Percentiles rank a stretch among this genome's conserved stretches.
Conservation (phyloP, 495 filamentous ascomycete genomes). For the Lasiosphaeria hispida region DNA sequence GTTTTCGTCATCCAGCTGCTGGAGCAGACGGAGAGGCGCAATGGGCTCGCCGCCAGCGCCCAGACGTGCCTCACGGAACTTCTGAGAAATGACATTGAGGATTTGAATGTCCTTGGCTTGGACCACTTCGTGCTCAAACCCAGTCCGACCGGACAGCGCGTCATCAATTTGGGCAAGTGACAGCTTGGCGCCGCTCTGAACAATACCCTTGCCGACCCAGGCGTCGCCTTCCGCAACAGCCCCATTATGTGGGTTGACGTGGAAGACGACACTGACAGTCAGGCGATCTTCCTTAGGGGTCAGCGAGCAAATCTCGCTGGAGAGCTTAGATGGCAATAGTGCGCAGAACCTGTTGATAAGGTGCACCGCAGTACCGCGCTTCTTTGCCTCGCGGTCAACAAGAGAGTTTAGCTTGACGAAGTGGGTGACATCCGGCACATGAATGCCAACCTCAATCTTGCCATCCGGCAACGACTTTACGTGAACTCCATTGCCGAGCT, state of each 20-base stretch:
- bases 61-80: slow-evolving; percentile 83
- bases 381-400: slow-evolving; percentile 96
- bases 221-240: slow-evolving; percentile 74
- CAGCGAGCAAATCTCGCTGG: slow-evolving; percentile 82
- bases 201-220: slow-evolving; percentile 91
- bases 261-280: slow-evolving; percentile 89
- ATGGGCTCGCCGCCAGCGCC: slow-evolving; percentile 73
- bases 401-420: slow-evolving; percentile 96
- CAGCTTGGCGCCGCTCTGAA: slow-evolving; percentile 85
- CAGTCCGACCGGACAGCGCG: slow-evolving; percentile 60
- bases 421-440: slow-evolving; percentile 93
- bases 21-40: slow-evolving; percentile 80
- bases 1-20: slow-evolving; percentile 97
- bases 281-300: slow-evolving; percentile 83
- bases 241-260: slow-evolving; percentile 74
- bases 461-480: slow-evolving; percentile 78
- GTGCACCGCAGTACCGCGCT: slow-evolving; percentile 93
- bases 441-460: slow-evolving; percentile 89
- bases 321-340: slow-evolving; percentile 81
- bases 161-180: slow-evolving; percentile 82
- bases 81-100: slow-evolving; percentile 76
- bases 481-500: slow-evolving; percentile 89
- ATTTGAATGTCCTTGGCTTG: slow-evolving; percentile 69
- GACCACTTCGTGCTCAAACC: slow-evolving; percentile 57
- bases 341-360: slow-evolving; percentile 88